Base-by-base conservation (phyloP, 2,329 filamentous ascomycete species). In the Fusarium sp. region DNA sequence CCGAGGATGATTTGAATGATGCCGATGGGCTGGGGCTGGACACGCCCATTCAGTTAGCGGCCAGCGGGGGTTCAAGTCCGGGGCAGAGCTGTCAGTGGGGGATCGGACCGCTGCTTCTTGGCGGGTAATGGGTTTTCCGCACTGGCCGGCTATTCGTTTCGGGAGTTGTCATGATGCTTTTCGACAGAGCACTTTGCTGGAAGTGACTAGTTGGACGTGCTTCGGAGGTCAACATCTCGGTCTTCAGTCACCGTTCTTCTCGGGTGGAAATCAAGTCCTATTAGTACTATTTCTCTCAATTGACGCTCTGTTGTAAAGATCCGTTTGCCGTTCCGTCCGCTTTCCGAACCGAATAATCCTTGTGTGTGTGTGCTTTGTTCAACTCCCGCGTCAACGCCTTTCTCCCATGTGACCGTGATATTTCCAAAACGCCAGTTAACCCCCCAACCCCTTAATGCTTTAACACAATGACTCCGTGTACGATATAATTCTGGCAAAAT, bases 111-210 rank as follows among this genome's bases (percentile, higher is more conserved):
- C 45, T 69, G 61, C 66, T 64, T 35, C 63, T 63, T 68, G 69
- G 75, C 72, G 76, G 76, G 71, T 78, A 78, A 78, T 77, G 67
- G 68, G 76, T 78, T 75, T 78, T 78, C 76, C 76, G 76, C 63
- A 59, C 50, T 18, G 45, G 22, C 69, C 75, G 76, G 76, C 76
- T 78, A 69, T 76, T 78, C 64, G 65, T 75, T 74, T 76, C 75
- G 76, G 76, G 76, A 78, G 71, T 78, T 78, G 62, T 69, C 71
- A 72, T 74, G 76, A 68, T 54, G 75, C 11, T n/a, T 64, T 74
- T 64, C 48, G 29, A 39, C 54, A 58, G 24, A 59, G 39, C 43
- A 37, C 8, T 37, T 48, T 31, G 13, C 52, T 65, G 20, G 41
- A n/a, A 43, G 16, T 35, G 45, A 54, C 60, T 37, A 50, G 45